A percentile compares a stretch with the other conserved stretches of the same genome.
phyloP scores from a whole-genome alignment of 306 rosid species.

The Inga oerstediana region DNA sequence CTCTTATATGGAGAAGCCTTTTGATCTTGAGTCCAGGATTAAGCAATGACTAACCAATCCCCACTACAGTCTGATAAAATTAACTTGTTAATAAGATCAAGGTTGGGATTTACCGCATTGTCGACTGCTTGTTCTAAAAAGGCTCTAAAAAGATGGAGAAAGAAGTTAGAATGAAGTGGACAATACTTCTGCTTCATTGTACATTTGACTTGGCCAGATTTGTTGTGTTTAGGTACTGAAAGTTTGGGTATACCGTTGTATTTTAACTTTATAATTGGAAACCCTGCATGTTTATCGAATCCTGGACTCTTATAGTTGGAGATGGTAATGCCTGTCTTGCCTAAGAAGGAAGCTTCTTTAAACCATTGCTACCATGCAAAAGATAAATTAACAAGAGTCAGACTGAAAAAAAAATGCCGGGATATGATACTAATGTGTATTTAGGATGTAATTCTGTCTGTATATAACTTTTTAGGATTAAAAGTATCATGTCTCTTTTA shows the following conservation, averaged over 20 bases:
- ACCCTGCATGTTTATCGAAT: not conserved
- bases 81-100: not conserved
- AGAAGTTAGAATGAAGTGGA: slow-evolving; percentile 1
- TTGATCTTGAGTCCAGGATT: not conserved
- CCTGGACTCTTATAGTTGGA: not conserved
- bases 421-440: not conserved
- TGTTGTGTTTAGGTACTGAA: slow-evolving; percentile 1
- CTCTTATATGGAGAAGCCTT: not conserved
- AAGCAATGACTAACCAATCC: not conserved
- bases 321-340: not conserved
- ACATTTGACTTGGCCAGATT: slow-evolving; percentile 13
- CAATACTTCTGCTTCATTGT: slow-evolving; percentile 1
- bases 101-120: slow-evolving; percentile 4
- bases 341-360: not conserved
- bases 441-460: not conserved
- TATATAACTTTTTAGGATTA: not conserved
- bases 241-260: not conserved
- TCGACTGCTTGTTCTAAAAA: not conserved
- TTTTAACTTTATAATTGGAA: not conserved
- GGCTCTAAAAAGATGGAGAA: not conserved
- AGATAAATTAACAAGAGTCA: not conserved
- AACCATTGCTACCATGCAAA: not conserved
- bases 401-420: not conserved
- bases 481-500: not conserved
- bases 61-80: not conserved